A percentile compares a stretch with the other conserved stretches of the same genome.
Evolutionary conservation across 768 basidiomycete species (phyloP).

Genomic region (Favolaschia claudopus): DNA sequence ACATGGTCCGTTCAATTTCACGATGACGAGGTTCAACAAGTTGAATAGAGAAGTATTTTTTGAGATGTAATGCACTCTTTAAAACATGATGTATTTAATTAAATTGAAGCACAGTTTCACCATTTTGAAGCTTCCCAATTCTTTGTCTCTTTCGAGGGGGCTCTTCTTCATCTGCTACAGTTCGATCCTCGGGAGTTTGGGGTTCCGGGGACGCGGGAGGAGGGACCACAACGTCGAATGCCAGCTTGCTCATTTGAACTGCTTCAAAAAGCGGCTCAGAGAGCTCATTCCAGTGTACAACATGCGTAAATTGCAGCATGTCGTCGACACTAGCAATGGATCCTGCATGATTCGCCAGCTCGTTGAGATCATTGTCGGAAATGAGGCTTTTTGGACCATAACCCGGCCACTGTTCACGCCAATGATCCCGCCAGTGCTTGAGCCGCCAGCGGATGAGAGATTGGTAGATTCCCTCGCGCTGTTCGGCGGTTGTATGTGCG

Average conservation of each 20-base stretch:
- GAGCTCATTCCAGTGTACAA: conserved; percentile 1
- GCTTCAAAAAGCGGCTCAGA: not conserved
- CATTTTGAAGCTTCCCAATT: not conserved
- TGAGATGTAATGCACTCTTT: too few species aligned
- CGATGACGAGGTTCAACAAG: not conserved
- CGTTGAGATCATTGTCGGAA: not conserved
- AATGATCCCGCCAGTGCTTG: not conserved
- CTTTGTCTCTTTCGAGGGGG: not conserved
- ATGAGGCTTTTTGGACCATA: not conserved
- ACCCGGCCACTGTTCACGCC: not conserved
- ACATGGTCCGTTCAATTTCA: not conserved
- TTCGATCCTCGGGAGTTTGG: conserved; percentile 2
- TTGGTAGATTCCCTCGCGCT: not conserved
- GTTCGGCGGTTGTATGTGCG: not conserved
- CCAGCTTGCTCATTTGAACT: not conserved
- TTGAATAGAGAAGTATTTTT: too few species aligned
- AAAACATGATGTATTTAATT: too few species aligned
- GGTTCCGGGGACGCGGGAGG: too few species aligned
- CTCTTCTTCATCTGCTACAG: not conserved
- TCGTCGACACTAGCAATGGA: not conserved
- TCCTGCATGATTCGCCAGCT: not conserved
- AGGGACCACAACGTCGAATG: too few species aligned
- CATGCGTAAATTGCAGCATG: not conserved
- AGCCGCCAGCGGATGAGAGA: not conserved
- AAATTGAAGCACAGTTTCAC: not conserved